These are phyloP conservation scores for Pulveroboletus sp. DNA, from an alignment of 768 basidiomycete species.

Conservation along the genomic window DNA sequence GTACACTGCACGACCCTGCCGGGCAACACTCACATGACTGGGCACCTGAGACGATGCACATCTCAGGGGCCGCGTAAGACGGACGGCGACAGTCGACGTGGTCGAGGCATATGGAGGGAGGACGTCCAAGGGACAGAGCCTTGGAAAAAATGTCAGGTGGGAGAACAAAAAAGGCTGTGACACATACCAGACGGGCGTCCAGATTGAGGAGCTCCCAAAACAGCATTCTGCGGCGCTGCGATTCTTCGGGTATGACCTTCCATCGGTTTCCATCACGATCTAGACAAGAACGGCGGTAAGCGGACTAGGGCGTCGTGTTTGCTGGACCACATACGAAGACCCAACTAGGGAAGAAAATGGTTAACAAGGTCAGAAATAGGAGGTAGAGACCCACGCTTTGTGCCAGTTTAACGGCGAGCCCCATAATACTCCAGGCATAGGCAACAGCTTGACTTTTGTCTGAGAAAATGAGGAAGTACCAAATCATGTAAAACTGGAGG, in stretches of 20 bases:
- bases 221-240: constrained; percentile 61
- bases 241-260: constrained; percentile 67
- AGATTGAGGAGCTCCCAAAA: constrained; percentile 74
- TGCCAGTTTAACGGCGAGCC: constrained; percentile 66
- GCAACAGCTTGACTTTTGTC: constrained; percentile 69
- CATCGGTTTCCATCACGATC: constrained; percentile 64
- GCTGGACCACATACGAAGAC: constrained; percentile 50
- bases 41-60: constrained; percentile 26
- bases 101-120: constrained; percentile 59
- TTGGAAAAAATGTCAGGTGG: constrained; percentile 24
- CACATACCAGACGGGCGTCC: constrained; percentile 61
- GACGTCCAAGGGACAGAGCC: constrained; percentile 68
- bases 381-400: constrained; percentile 51
- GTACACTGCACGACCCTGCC: constrained; percentile 1
- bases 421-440: constrained; percentile 74
- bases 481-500: constrained; percentile 64
- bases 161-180: constrained; percentile 11
- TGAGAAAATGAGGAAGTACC: constrained; percentile 70
- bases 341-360: constrained; percentile 41
- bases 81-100: constrained; percentile 59
- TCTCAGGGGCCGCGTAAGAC: constrained; percentile 28
- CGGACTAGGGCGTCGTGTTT: constrained; percentile 9
- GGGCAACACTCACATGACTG: constrained; percentile 27
- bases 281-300: constrained; percentile 31
- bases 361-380: constrained; percentile 4